Evolutionary conservation across 179 eudicot species (phyloP).

Genomic region (Patellifolia procumbens): DNA sequence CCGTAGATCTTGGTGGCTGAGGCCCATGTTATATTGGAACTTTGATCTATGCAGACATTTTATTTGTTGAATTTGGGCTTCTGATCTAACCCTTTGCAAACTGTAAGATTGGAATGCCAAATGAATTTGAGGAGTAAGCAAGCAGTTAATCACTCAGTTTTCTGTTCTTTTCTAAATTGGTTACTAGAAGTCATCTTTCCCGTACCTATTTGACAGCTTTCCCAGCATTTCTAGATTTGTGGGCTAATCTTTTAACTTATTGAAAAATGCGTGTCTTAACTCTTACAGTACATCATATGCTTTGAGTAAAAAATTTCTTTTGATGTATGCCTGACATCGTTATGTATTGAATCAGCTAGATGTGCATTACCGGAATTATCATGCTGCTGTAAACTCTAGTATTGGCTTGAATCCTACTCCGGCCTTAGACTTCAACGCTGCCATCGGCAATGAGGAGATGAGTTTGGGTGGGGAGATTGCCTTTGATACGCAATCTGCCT

Average conservation of each 20-base stretch:
- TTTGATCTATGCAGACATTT: background rate
- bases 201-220: background rate
- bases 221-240: too few relatives aligned
- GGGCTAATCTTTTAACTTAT: background rate
- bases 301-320: background rate
- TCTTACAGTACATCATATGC: background rate
- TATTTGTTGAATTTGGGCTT: background rate
- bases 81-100: background rate
- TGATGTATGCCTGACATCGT: background rate
- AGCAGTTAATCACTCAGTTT: background rate
- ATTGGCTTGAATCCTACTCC: constrained; percentile 84
- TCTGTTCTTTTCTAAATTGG: background rate
- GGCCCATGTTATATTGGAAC: background rate
- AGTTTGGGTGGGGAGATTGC: constrained; percentile 83
- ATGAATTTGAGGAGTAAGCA: background rate
- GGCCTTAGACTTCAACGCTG: constrained; percentile 63
- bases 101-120: background rate
- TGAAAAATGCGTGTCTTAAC: too few relatives aligned
- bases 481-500: constrained; percentile 79
- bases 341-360: constrained; percentile 63
- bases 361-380: constrained; percentile 67
- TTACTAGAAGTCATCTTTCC: background rate
- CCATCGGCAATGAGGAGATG: constrained; percentile 65
- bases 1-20: too few relatives aligned
- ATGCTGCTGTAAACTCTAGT: constrained; percentile 67